A percentile compares a stretch with the other conserved stretches of the same genome.
Evolutionary conservation across 1,139 yeast species (phyloP).

Genomic region (Insectozyma bohioensis): DNA sequence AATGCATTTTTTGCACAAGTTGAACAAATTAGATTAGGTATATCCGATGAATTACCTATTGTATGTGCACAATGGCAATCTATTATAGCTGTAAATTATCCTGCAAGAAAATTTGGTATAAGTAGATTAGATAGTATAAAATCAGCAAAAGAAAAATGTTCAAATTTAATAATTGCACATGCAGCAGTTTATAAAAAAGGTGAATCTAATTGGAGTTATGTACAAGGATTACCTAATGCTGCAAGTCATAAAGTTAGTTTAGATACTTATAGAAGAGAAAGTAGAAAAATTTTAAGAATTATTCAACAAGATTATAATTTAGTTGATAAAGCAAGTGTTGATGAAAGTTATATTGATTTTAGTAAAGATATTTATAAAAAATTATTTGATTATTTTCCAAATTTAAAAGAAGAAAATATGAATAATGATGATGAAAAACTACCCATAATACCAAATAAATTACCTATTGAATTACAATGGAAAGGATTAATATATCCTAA

Average conservation of each 20-base stretch:
- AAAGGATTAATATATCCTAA: constrained; percentile 26
- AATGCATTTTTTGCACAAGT: constrained; percentile 97
- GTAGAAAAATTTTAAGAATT: constrained; percentile 71
- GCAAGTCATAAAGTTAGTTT: constrained; percentile 75
- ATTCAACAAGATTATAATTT: constrained; percentile 55
- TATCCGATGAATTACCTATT: constrained; percentile 70
- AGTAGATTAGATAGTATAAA: constrained; percentile 71
- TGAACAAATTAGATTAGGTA: constrained; percentile 73
- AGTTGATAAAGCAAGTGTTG: constrained; percentile 94
- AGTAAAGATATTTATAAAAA: constrained; percentile 46
- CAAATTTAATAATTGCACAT: constrained; percentile 73
- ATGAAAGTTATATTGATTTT: constrained; percentile 85
- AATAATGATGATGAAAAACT: constrained; percentile 27
- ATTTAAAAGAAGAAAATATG: constrained; percentile 13
- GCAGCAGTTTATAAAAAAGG: constrained; percentile 94
- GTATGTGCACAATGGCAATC: constrained; percentile 95
- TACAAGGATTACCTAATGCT: constrained; percentile 41
- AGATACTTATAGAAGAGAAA: constrained; percentile 88
- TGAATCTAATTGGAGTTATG: constrained; percentile 76
- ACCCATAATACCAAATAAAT: constrained; percentile 50
- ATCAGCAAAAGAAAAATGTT: constrained; percentile 73
- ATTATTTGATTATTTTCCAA: constrained; percentile 28
- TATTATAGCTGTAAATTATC: constrained; percentile 84
- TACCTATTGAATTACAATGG: constrained; percentile 35
- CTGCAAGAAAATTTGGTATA: constrained; percentile 84